Base-by-base conservation (phyloP, 148 eudicot species). In the Dysphania ambrosioides region DNA sequence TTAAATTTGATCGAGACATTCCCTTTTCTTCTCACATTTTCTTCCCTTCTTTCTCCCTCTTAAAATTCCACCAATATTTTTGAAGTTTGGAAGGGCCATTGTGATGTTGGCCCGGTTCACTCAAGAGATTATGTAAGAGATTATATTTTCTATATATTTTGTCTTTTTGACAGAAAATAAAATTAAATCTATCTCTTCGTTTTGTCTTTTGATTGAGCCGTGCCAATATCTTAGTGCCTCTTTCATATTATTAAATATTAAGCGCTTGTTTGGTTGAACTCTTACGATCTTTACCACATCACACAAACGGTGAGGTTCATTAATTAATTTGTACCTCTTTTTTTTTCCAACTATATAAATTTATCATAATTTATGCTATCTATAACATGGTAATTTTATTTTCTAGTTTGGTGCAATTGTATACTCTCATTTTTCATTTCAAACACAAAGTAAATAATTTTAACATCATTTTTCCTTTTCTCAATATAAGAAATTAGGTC, bases 61-160 rank as follows among this genome's bases (percentile, higher is more conserved):
- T n/a, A n/a, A n/a, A n/a, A n/a, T n/a, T n/a, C n/a, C n/a, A n/a
- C n/a, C n/a, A n/a, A n/a, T n/a, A n/a, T n/a, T n/a, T n/a, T n/a
- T n/a, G n/a, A 40, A n/a, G 60, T 44, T 69, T 77, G 83, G 55
- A 78, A 83, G 79, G 29, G 81, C 35, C 78, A 81, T 69, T 81
- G 70, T 58, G 86, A 84, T 84, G 76, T 84, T 84, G 86, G 86
- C 83, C 70, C 84, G 86, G 86, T 75, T 84, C 86, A 84, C 81
- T 84, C 86, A 84, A 72, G 78, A 73, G 75, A 74, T 57, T 55
- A 47, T 9, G 13, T 1, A 40, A n/a, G 53, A 41, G 18, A 68
- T 36, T 9, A 1, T 65, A 18, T 65, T 34, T 3, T 35, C n/a
- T 55, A n/a, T n/a, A n/a, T n/a, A n/a, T n/a, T n/a, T n/a, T n/a